Base-by-base conservation (phyloP, 768 basidiomycete genomes). In the Amanita polypyramis region DNA sequence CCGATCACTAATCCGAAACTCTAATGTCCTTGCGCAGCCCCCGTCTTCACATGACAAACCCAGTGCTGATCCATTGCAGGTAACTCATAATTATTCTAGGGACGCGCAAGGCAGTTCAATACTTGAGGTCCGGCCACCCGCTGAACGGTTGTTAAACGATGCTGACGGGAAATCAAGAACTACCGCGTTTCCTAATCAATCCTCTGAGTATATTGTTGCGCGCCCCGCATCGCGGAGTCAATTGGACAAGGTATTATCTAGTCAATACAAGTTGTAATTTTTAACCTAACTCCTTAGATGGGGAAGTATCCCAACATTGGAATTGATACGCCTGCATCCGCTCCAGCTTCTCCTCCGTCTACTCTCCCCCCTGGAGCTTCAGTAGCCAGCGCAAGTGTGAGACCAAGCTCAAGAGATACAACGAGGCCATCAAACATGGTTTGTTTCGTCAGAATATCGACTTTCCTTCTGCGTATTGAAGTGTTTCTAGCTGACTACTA, bases 231-330 rank as follows among this genome's bases (percentile, higher is more conserved):
- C 25, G n/a, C 25, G 40, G 23, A 42, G 15, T 27, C 40, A 23
- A 25, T 11, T 41, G 15, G 40, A 41, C 40, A 41, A 41, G 40
- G 40, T 42, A 42, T 29, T 42, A n/a, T 30, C n/a, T n/a, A 42
- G 23, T 9, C 15, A 7, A 42, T 7, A n/a, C 9, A 7, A 3
- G 14, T 27, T 29, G 15, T 14, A 27, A 7, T 27, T 9, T 42
- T 42, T 42, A 25, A 42, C 25, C n/a, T 27, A 27, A 23, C 6
- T 14, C 27, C 40, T 15, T 42, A 42, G 40, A 8, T 27, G 40
- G 27, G n/a, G n/a, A 42, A 27, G 27, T 25, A 42, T 25, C n/a
- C 25, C 6, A 27, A 25, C 40, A 25, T 3, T 42, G 21, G n/a
- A 27, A 15, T 17, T 30, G 40, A 42, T 14, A 15, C 15, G 25